Percentiles rank a stretch among this genome's conserved stretches.
Conservation (phyloP, 306 rosid species). For the Abrus precatorius region DNA sequence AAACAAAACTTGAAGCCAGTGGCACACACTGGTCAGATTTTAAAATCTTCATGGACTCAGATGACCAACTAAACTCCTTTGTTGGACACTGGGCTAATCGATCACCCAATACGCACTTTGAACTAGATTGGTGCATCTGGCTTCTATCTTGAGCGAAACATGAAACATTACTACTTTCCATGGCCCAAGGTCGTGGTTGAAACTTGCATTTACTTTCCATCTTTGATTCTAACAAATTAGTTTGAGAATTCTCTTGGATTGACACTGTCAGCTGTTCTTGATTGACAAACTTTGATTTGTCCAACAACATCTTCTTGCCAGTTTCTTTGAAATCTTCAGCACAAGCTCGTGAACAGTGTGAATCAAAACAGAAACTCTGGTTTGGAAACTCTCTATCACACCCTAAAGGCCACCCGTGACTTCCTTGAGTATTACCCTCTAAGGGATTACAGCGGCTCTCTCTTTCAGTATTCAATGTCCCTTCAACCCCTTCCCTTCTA, state of each 20-base stretch:
- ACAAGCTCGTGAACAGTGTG: conserved; percentile 10
- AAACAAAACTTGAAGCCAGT: conserved; percentile 46
- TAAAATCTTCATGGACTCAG: conserved; percentile 16
- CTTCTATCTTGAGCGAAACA: conserved; percentile 37
- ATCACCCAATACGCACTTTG: background rate
- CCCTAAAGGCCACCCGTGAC: conserved; percentile 17
- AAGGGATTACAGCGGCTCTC: conserved; percentile 28
- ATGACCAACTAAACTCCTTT: conserved; percentile 28
- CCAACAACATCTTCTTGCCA: conserved; percentile 24
- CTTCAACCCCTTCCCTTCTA: conserved; percentile 35
- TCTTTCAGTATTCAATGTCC: conserved; percentile 29
- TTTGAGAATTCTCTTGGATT: conserved; percentile 28
- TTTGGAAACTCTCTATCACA: conserved; percentile 25
- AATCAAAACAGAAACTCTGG: conserved; percentile 31
- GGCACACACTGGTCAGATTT: conserved; percentile 42
- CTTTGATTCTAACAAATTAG: conserved; percentile 10
- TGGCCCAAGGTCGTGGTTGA: background rate
- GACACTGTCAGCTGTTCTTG: conserved; percentile 20
- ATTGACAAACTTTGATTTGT: conserved; percentile 34
- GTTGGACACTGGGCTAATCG: conserved; percentile 15
- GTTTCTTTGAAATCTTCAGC: conserved; percentile 35
- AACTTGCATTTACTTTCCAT: conserved; percentile 23
- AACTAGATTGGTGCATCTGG: conserved; percentile 29
- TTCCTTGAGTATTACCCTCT: conserved; percentile 18
- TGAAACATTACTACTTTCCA: conserved; percentile 17